Evolutionary conservation across 2,329 filamentous ascomycete species (phyloP), one percentile per base, ranked within the genome.

Genomic region (Exophiala oligosperma): DNA sequence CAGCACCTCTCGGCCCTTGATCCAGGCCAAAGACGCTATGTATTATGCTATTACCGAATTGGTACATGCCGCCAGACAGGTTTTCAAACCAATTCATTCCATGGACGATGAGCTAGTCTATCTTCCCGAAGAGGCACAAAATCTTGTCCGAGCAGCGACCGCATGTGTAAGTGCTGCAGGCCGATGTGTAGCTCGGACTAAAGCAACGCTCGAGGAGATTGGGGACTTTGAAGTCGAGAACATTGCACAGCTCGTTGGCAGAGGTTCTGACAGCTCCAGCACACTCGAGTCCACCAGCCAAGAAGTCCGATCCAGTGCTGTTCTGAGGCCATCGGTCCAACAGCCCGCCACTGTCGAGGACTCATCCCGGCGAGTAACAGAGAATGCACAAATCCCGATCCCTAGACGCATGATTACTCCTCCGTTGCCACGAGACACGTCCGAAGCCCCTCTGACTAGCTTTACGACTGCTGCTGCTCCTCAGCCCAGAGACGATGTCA

Each of bases 151-250:
- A 60, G 90, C 91, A 21, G 92, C 92, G 7, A 96, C 92, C 5
- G 86, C 85, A 59, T 97, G 92, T 70, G 92, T 99, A 26, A 88
- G 91, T 66, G 89, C 91, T 23, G 92, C 92, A 46, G 93, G 93
- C 41, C 92, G 96, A 66, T 97, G 93, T 72, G 89, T 96, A 21
- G 87, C 89, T 5, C 93, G 92, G 74, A 89, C 92, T 9, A 91
- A 91, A 68, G 82, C 85, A 70, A 86, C 95, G 46, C 88, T 99
- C 57, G 92, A 96, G 74, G 84, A 89, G 60, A 91, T 94, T 63
- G 92, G 92, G 21, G 92, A 96, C 72, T 96, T 96, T 64, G 92
- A 96, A 72, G 48, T 66, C 29, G 61, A 63, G 32, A 56, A 57
- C 46, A 32, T 59, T 14, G 48, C 48, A 12, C 56, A 61, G 32